Evolutionary conservation across 2,329 filamentous ascomycete species (phyloP), one percentile per base, ranked within the genome.

Genomic region (Shiraia bambusicola): DNA sequence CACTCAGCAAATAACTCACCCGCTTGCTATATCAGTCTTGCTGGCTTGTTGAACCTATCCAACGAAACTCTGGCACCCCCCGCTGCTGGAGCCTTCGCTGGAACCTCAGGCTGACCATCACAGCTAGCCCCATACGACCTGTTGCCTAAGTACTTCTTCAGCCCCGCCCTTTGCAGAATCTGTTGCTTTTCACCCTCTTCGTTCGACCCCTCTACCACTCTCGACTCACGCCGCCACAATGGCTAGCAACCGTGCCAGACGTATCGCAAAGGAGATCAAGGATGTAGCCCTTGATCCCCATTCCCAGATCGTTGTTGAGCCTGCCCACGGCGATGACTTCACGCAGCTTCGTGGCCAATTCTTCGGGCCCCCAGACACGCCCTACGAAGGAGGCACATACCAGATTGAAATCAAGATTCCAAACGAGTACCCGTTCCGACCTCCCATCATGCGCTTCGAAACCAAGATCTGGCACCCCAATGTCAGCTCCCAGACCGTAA

Each of bases 401-500:
- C 71, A 79, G 12, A 82, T 98, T 54, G 88, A 95, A 61, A 93
- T 98, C 59, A 80, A 79, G 59, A 93, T 98, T 38, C 91, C 92
- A 0, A 80, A 80, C 49, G 87, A 87, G 55, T 98, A 98, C 63
- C 93, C 93, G 0, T 98, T 98, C 74, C 87, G 90, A 57, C 88
- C 92, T 3, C 93, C 93, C 4, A 70, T 81, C 45, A 97, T 98
- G 86, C 86, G 82, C 59, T 97, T 97, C 64, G 81, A 86, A 52
- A 98, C 93, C 51, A 91, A 86, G 70, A 86, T 97, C 57, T 98
- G 91, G 91, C 93, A 98, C 69, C 93, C 93, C 25, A 98, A 98
- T 65, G 82, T 98, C 72, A 94, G 88, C 77, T 92, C 87, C 61
- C 87, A 93, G 66, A 96, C 91, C 28, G 90, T 95, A 73, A 63